Percentiles rank a stretch among this genome's conserved stretches.
Evolutionary conservation across 352 stramenopile genomes (phyloP).

Genomic region (Pythium aristosporum): DNA sequence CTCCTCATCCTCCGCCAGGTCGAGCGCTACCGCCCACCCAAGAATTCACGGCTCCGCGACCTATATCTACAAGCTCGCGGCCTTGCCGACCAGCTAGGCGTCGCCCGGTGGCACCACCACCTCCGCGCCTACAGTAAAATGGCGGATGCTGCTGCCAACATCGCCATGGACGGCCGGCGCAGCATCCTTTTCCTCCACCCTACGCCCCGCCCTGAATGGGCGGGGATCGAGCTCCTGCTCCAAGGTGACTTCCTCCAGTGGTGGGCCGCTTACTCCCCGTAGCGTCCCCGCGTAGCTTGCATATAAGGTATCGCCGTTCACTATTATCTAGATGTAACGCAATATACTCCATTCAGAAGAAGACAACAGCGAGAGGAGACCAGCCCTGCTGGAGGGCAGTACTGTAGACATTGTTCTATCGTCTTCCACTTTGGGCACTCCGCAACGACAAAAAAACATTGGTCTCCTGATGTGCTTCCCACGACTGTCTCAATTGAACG

Average conservation of each 20-base stretch:
- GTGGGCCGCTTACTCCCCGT: background rate
- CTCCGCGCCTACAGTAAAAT: slow-evolving; percentile 9
- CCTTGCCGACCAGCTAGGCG: background rate
- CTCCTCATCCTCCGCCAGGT: background rate
- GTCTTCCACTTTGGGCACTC: too few relatives aligned
- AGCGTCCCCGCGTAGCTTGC: background rate
- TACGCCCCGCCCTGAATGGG: background rate
- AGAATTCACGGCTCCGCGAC: background rate
- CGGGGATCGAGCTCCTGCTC: background rate
- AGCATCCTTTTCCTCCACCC: slow-evolving; percentile 9
- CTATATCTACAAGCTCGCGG: background rate
- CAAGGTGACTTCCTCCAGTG: slow-evolving; percentile 1
- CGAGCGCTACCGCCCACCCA: background rate
- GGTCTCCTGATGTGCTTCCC: too few relatives aligned
- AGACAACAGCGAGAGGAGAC: too few relatives aligned
- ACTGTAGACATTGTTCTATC: too few relatives aligned
- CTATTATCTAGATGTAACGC: background rate
- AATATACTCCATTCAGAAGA: background rate
- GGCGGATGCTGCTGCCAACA: slow-evolving; percentile 8
- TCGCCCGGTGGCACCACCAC: slow-evolving; percentile 5
- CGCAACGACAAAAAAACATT: too few relatives aligned
- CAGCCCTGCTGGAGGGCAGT: too few relatives aligned
- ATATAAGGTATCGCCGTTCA: too few relatives aligned
- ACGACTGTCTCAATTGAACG: too few relatives aligned
- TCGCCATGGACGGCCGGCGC: slow-evolving; percentile 5